Base-by-base conservation (phyloP, 129 eudicot species). In the Flaveria robusta region DNA sequence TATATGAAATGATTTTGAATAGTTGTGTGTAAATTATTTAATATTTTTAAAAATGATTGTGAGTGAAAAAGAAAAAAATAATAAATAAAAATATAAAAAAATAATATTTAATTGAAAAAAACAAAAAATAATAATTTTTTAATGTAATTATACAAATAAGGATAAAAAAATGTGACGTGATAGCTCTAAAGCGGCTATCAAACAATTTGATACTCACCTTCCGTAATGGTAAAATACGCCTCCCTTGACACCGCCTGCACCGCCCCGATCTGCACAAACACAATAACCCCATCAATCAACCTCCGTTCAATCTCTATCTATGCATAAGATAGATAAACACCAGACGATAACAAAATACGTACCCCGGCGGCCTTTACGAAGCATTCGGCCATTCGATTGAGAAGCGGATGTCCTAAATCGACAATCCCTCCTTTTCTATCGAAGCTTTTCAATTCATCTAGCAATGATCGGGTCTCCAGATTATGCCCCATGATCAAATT, bases 351-450 rank as follows among this genome's bases (percentile, higher is more conserved):
- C 54, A 2, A 13, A 5, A 26, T 14, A 47, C 66, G 11, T 77
- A 90, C 98, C 68, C 96, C 97, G 59, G 98, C 97, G 59, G 98
- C 96, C 70, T 86, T 93, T 75, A 90, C 82, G 80, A 93, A 93
- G 77, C 88, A 83, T 66, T 93, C 96, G 51, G 96, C 85, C 80
- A 93, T 76, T 42, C 97, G 98, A 70, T 93, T 93, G 23, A 93
- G 98, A 19, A 93, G 95, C 55, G 98, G 98, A 24, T 93, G 98
- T 9, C 98, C 98, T 9, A 93, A 82, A 80, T 90, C 98, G 55
- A 90, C 84, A 4, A 83, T 51, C 2, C 91, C 92, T 0, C 87
- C 86, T 2, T 78, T 83, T 71, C 87, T 93, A 50, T 93, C 92
- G 34, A 82, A 88, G 82, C 85, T 75, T 24, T 89, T 77, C 1